Evolutionary conservation across 2,329 filamentous ascomycete species (phyloP).

Genomic region (Lachnellula willkommii): DNA sequence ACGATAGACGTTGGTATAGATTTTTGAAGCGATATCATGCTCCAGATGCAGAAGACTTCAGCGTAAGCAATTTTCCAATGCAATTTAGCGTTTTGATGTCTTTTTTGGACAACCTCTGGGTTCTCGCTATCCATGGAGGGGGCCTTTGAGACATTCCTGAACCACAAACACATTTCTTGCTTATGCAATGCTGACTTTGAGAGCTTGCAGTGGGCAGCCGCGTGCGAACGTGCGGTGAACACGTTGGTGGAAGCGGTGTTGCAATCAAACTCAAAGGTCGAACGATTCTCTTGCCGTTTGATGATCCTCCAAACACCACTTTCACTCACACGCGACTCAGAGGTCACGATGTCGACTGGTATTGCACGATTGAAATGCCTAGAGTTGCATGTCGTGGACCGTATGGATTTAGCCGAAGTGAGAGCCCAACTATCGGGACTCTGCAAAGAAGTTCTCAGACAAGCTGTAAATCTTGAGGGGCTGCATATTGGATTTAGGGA

Average conservation of each 20-base stretch:
- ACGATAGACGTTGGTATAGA: slow-evolving; percentile 49
- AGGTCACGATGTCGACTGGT: slow-evolving; percentile 43
- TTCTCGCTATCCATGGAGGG: too few species aligned
- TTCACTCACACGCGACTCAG: slow-evolving; percentile 42
- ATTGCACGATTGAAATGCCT: slow-evolving; percentile 55
- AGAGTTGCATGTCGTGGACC: slow-evolving; percentile 54
- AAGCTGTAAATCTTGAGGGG: slow-evolving; percentile 55
- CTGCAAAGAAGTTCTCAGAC: slow-evolving; percentile 53
- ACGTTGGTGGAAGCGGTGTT: slow-evolving; percentile 54
- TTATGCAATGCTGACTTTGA: too few species aligned
- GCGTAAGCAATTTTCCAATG: slow-evolving; percentile 19
- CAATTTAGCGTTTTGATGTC: too few species aligned
- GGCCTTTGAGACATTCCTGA: too few species aligned
- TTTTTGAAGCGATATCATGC: slow-evolving; percentile 45
- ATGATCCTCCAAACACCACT: slow-evolving; percentile 56
- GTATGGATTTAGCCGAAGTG: slow-evolving; percentile 44
- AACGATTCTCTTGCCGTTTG: slow-evolving; percentile 44
- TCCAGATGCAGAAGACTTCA: slow-evolving; percentile 36
- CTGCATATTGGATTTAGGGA: slow-evolving; percentile 61
- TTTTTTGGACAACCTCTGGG: too few species aligned
- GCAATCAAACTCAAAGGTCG: slow-evolving; percentile 44
- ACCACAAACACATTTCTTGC: too few species aligned
- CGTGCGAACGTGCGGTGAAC: slow-evolving; percentile 56
- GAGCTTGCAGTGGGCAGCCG: slow-evolving; percentile 46
- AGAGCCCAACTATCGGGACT: slow-evolving; percentile 49